These are phyloP conservation scores for Claviceps arundinis DNA, from an alignment of 2,329 filamentous ascomycete species.

Conservation along the genomic window DNA sequence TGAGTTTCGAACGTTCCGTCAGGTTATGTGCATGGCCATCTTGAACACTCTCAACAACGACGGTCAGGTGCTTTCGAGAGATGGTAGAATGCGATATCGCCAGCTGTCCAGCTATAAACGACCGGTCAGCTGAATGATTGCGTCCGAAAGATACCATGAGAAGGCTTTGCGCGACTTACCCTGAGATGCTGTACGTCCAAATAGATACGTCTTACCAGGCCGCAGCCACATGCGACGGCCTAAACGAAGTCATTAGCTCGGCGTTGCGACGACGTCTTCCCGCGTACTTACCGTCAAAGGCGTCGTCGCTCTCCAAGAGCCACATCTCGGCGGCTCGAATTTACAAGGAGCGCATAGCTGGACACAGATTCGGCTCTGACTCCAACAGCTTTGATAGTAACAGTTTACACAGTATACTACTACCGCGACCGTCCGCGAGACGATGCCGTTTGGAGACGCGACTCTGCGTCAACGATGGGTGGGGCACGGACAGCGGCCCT, in stretches of 20 bases:
- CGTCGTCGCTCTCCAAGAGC: conserved; percentile 47
- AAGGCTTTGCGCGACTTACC: conserved; percentile 27
- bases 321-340: conserved; percentile 35
- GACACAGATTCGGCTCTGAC: background rate
- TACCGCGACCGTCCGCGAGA: no score
- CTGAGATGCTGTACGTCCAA: conserved; percentile 64
- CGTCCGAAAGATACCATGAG: background rate
- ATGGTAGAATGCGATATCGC: conserved; percentile 70
- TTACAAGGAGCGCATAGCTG: background rate
- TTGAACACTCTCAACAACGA: conserved; percentile 54
- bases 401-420: no score
- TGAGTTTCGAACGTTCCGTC: conserved; percentile 53
- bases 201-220: conserved; percentile 73
- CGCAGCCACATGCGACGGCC: conserved; percentile 61
- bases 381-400: background rate
- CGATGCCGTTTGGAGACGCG: background rate
- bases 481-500: conserved; percentile 6
- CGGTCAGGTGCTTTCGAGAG: conserved; percentile 75
- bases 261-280: background rate
- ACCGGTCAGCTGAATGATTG: background rate
- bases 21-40: conserved; percentile 54
- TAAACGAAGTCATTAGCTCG: conserved; percentile 10
- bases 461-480: background rate
- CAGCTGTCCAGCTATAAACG: conserved; percentile 43
- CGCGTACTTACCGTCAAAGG: conserved; percentile 29